phyloP scores from a whole-genome alignment of 2,329 filamentous ascomycete genomes.

The Trichophaea hybrida region DNA sequence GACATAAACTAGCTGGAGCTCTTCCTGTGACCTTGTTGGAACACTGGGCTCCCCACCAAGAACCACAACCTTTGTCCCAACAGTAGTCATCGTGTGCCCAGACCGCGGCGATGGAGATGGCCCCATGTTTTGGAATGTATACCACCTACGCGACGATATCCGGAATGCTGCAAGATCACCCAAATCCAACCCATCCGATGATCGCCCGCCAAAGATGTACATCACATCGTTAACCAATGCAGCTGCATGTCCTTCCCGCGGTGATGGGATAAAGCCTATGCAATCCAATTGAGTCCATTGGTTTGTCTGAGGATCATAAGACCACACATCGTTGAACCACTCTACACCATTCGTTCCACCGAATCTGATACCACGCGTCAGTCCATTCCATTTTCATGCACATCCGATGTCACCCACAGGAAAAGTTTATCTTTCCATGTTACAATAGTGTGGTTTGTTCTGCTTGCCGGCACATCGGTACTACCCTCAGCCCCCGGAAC shows the following conservation, averaged over 20 bases:
- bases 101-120: slow-evolving; percentile 85
- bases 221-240: slow-evolving; percentile 93
- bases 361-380: slow-evolving; percentile 45
- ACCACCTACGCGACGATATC: slow-evolving; percentile 79
- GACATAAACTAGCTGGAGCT: slow-evolving; percentile 78
- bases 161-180: slow-evolving; percentile 82
- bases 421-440: slow-evolving; percentile 90
- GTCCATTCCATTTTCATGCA: slow-evolving; percentile 4
- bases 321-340: slow-evolving; percentile 99
- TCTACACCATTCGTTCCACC: slow-evolving; percentile 88
- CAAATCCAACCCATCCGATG: slow-evolving; percentile 80
- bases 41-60: slow-evolving; percentile 90
- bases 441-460: slow-evolving; percentile 88
- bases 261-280: slow-evolving; percentile 90
- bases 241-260: slow-evolving; percentile 86
- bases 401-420: slow-evolving; percentile 45
- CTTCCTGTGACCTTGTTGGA: slow-evolving; percentile 61
- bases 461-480: slow-evolving; percentile 63
- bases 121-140: slow-evolving; percentile 99
- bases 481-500: slow-evolving; percentile 52
- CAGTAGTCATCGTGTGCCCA: slow-evolving; percentile 93
- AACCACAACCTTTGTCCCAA: slow-evolving; percentile 82
- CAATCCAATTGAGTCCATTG: slow-evolving; percentile 82
- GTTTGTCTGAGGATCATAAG: slow-evolving; percentile 72
- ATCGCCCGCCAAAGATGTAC: slow-evolving; percentile 96